Evolutionary conservation across 371 early-diverging fungal species (phyloP), one percentile per base, ranked within the genome.

Genomic region (Mortierella sp.): DNA sequence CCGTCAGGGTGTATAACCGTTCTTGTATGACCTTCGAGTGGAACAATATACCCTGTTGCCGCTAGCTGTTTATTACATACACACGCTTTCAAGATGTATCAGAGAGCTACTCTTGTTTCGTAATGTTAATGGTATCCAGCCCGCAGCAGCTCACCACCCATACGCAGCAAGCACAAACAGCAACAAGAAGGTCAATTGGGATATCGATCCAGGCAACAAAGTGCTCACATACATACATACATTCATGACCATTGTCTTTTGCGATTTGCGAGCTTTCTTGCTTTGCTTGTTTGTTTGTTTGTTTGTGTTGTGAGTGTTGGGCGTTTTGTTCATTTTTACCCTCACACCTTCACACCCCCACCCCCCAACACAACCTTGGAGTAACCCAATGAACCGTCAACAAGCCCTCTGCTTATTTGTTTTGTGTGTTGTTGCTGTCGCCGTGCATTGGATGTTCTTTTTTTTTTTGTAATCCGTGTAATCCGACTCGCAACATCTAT

Each of bases 171-270:
- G 19, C 21, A 34, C 34, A 19, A 31, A 48, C 46, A 8, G 40
- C 24, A 67, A 67, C 34, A 16, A 61, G 61, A 61, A 61, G 34
- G 61, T 34, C 67, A 40, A 67, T 67, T 67, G 13, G 48, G 48
- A 71, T 71, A 48, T 46, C 48, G 46, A 67, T 67, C 24, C 67
- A 67, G 37, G 21, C 50, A 40, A 28, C 61, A 37, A 67, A 61
- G 67, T 67, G 67, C 67, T 67, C 67, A 67, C 67, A 67, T 67
- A 67, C 67, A 67, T 67, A 37, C 64, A 37, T 64, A 21, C 19
- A 34, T 21, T 19, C 10, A 37, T 24, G 14, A 37, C 11, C 34
- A 34, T 34, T 28, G 11, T 55, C 9, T 11, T 55, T 61, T 61
- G 61, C 24, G 67, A 67, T 67, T 37, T 37, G 40, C 64, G 67